A percentile compares a stretch with the other conserved stretches of the same genome.
Evolutionary conservation across 2,329 filamentous ascomycete genomes (phyloP).

Genomic region (Penicillium sp.): DNA sequence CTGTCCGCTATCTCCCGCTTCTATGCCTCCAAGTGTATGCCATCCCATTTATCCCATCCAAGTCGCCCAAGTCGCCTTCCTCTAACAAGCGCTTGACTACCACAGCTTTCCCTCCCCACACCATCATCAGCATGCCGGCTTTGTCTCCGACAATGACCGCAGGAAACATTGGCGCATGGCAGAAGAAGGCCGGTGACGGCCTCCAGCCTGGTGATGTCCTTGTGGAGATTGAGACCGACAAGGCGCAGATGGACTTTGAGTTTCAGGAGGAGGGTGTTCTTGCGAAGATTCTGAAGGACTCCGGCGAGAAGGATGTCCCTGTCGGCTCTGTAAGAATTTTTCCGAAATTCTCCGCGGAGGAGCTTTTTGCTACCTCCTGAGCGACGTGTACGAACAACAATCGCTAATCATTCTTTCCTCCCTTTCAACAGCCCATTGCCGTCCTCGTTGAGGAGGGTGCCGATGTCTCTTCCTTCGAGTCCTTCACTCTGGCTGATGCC

Average conservation of each 20-base stretch:
- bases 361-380: neutral
- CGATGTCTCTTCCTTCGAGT: conserved; percentile 85
- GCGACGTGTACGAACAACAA: conserved; percentile 2
- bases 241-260: conserved; percentile 99
- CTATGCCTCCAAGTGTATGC: conserved; percentile 71
- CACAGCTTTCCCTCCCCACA: conserved; percentile 90
- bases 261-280: conserved; percentile 97
- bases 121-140: conserved; percentile 95
- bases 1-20: conserved; percentile 65
- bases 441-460: conserved; percentile 89
- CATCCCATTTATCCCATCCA: conserved; percentile 16
- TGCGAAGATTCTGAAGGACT: conserved; percentile 90
- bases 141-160: conserved; percentile 96
- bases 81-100: conserved; percentile 28
- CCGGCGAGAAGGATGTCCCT: conserved; percentile 88
- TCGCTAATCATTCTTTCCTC: conserved; percentile 12
- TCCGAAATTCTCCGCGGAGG: conserved; percentile 23
- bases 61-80: conserved; percentile 5
- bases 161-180: conserved; percentile 95
- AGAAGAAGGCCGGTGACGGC: conserved; percentile 91
- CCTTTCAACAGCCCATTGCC: conserved; percentile 76
- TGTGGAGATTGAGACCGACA: conserved; percentile 98
- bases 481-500: conserved; percentile 85
- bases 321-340: conserved; percentile 82
- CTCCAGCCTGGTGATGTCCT: conserved; percentile 91